Base-by-base conservation (phyloP, 2,329 filamentous ascomycete genomes). In the Epichloe bromicola region DNA sequence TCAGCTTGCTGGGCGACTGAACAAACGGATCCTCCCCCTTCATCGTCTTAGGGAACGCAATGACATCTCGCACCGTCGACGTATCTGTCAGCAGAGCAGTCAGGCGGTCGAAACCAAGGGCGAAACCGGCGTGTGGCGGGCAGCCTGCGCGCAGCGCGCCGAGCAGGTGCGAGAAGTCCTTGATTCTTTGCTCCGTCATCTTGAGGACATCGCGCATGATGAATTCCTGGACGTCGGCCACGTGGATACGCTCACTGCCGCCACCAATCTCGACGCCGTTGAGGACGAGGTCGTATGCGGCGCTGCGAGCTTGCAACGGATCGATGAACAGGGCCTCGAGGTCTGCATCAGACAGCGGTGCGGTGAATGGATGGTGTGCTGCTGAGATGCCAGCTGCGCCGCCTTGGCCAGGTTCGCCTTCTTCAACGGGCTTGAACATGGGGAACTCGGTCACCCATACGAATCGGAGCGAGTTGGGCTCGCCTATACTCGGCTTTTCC, bases 281-380 rank as follows among this genome's bases (percentile, higher is more conserved):
- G 59, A 97, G 79, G 0, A 98, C 91, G 14, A 98, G 80, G 60
- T 98, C 93, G 68, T 96, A 98, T 63, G 95, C 90, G 60, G 95
- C 91, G 3, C 86, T 94, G 58, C 77, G 79, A 1, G 81, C 88
- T 45, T 75, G 68, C 1, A 88, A 73, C 0, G 93, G 91, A 40
- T 89, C 75, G 0, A 75, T 82, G 38, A 82, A 73, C 1, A 97
- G 78, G 1, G 88, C 68, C 39, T 88, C 83, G 15, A 95, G 77
- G 62, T 97, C 90, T 4, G 72, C 70, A 0, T 75, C 66, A 0
- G 80, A 80, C 37, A 86, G 80, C 0, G 93, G 93, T 0, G 93
- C 87, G 0, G 93, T 98, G 68, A 98, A 98, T 0, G 93, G 93
- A 64, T 98, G 93, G 62, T 98, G 93, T 0, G 90, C 95, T 1